These are phyloP conservation scores for Hanseniaspora valbyensis DNA, from an alignment of 805 yeast species.

Conservation along the genomic window DNA sequence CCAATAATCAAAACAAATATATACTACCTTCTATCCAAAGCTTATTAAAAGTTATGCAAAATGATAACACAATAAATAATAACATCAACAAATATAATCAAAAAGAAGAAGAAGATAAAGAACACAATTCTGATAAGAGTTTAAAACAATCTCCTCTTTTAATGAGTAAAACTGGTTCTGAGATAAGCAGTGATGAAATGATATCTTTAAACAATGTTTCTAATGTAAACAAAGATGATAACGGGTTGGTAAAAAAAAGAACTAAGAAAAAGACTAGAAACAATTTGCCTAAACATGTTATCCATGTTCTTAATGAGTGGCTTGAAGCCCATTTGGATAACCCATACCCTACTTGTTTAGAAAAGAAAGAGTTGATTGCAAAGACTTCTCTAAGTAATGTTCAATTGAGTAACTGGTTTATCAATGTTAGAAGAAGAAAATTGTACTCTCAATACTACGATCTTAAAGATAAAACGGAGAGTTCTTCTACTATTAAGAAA, in stretches of 20 bases:
- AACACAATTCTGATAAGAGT: too few species aligned
- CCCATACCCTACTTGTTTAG: slow-evolving; percentile 76
- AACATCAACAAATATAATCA: too few species aligned
- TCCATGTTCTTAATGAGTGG: slow-evolving; percentile 64
- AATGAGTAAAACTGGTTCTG: too few species aligned
- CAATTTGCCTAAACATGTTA: slow-evolving; percentile 68
- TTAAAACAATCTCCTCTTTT: too few species aligned
- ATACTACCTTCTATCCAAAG: not conserved
- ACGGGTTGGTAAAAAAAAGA: not conserved
- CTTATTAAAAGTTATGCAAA: not conserved
- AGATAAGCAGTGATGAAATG: too few species aligned
- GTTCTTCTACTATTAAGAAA: not conserved
- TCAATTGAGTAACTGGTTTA: slow-evolving; percentile 79
- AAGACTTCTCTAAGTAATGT: slow-evolving; percentile 70
- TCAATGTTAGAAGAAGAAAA: slow-evolving; percentile 72
- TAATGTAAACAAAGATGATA: not conserved
- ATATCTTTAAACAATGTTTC: too few species aligned
- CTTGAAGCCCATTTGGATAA: slow-evolving; percentile 60
- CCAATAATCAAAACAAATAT: not conserved
- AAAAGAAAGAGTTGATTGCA: slow-evolving; percentile 56
- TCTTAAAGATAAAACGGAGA: slow-evolving; percentile 2
- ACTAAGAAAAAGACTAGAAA: slow-evolving; percentile 40
- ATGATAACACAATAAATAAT: not conserved
- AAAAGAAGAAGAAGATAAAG: too few species aligned
- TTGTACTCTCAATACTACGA: slow-evolving; percentile 33